These are phyloP conservation scores for Apiospora rasikravindrae DNA, from an alignment of 2,329 filamentous ascomycete species.

Conservation along the genomic window DNA sequence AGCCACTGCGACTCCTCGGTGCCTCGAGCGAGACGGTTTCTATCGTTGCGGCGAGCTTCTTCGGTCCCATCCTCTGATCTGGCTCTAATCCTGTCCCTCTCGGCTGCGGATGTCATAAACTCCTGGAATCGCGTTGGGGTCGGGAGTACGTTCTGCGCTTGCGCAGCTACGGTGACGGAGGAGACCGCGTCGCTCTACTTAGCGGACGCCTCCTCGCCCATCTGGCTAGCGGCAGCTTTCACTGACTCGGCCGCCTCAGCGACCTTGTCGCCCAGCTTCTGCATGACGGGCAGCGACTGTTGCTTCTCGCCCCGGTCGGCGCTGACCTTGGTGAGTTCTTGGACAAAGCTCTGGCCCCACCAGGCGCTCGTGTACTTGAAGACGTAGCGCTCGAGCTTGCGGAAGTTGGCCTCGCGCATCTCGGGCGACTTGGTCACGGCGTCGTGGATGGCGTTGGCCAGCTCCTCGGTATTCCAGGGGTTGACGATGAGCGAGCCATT, in stretches of 20 bases:
- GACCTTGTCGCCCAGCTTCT: constrained; percentile 16
- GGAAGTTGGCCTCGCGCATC: constrained; percentile 83
- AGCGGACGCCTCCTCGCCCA: constrained; percentile 9
- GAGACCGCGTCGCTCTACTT: constrained; percentile 6
- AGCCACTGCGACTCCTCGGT: constrained; percentile 23
- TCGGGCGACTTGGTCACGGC: constrained; percentile 96
- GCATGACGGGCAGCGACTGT: constrained; percentile 10
- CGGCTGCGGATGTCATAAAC: constrained; percentile 7
- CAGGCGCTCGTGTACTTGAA: constrained; percentile 97
- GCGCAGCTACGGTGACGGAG: not conserved
- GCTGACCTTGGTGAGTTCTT: constrained; percentile 70
- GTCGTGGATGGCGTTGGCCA: constrained; percentile 91
- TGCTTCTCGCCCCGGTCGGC: constrained; percentile 40
- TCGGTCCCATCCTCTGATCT: not conserved
- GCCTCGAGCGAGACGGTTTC: not conserved
- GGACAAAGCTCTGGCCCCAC: constrained; percentile 94
- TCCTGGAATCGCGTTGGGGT: constrained; percentile 8
- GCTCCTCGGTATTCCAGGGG: constrained; percentile 97
- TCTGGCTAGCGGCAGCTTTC: constrained; percentile 7
- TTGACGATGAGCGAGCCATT: constrained; percentile 96
- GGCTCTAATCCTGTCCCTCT: constrained; percentile 7
- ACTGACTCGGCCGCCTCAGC: not conserved
- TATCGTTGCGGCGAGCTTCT: not conserved
- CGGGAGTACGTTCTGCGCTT: constrained; percentile 10
- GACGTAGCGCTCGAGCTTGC: constrained; percentile 92